Evolutionary conservation across 2,329 filamentous ascomycete genomes (phyloP), one percentile per base, ranked within the genome.

Genomic region (Ophiobolus disseminans): DNA sequence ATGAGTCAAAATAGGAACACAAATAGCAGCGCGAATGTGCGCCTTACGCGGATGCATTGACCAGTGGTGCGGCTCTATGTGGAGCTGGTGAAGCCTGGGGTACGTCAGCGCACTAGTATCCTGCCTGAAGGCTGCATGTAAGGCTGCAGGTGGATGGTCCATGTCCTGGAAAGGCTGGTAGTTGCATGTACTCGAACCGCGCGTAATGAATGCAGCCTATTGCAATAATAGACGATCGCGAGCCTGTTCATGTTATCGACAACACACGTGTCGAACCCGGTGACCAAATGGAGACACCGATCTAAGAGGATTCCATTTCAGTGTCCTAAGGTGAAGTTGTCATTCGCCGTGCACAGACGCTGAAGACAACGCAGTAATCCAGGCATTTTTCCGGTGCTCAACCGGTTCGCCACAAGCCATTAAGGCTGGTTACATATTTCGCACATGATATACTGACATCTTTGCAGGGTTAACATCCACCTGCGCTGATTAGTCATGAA

Each of bases 361-460:
- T n/a, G n/a, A n/a, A n/a, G n/a, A n/a, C n/a, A n/a, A n/a, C n/a
- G n/a, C n/a, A n/a, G n/a, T n/a, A n/a, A n/a, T n/a, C n/a, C n/a
- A n/a, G n/a, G n/a, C n/a, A n/a, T n/a, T n/a, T n/a, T n/a, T n/a
- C n/a, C n/a, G n/a, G n/a, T n/a, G n/a, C n/a, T n/a, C n/a, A n/a
- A n/a, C n/a, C n/a, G n/a, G 25, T 28, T 28, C 9, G 30, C 8
- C 30, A 14, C n/a, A 13, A 11, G 30, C 8, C 9, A 14, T 7
- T 6, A 32, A 14, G 9, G n/a, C 10, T 32, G 30, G n/a, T 32
- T 7, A 32, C 7, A 10, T 3, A 20, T 21, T 22, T 21, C 34
- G 14, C 41, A 20, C 16, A 26, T 28, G 10, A 31, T 58, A 45
- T 10, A 56, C 45, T 11, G 55, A 54, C 13, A 22, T 38, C 11